A percentile compares a stretch with the other conserved stretches of the same genome.
These are phyloP conservation scores for Polygonum maritimum DNA, from an alignment of 148 eudicot genomes.

Conservation along the genomic window DNA sequence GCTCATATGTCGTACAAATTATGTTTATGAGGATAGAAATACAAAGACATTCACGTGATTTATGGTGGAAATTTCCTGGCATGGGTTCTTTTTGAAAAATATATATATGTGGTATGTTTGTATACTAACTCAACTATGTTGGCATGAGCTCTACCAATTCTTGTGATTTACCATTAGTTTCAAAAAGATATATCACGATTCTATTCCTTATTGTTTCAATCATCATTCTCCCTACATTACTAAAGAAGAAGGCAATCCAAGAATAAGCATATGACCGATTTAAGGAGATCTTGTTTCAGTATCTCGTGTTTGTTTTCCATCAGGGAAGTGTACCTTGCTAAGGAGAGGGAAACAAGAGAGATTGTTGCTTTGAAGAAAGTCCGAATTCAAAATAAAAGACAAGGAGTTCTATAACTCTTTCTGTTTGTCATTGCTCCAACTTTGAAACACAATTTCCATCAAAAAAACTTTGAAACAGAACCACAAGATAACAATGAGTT, in stretches of 20 bases:
- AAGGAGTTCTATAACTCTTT: constrained; percentile 28
- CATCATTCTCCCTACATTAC: too few relatives aligned
- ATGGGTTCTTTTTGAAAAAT: constrained; percentile 69
- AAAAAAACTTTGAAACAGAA: too few relatives aligned
- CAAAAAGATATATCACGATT: too few relatives aligned
- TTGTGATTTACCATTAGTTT: too few relatives aligned
- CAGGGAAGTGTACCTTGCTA: constrained; percentile 36
- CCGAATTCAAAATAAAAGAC: constrained; percentile 40
- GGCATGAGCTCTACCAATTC: neutral
- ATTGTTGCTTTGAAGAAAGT: constrained; percentile 41
- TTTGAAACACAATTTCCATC: too few relatives aligned
- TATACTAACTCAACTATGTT: neutral
- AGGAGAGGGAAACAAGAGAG: constrained; percentile 32
- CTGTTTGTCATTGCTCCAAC: neutral
- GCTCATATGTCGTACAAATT: too few relatives aligned
- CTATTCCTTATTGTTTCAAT: too few relatives aligned
- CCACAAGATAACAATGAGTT: too few relatives aligned
- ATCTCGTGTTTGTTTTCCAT: constrained; percentile 11
- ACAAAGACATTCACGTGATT: too few relatives aligned
- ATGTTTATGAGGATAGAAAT: too few relatives aligned
- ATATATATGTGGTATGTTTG: constrained; percentile 60
- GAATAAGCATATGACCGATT: too few relatives aligned
- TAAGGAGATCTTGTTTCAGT: neutral
- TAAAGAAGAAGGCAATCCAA: too few relatives aligned
- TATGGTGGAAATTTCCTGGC: constrained; percentile 77